These are phyloP conservation scores for Phytophthora capsici DNA, from an alignment of 352 stramenopile genomes.

Conservation along the genomic window DNA sequence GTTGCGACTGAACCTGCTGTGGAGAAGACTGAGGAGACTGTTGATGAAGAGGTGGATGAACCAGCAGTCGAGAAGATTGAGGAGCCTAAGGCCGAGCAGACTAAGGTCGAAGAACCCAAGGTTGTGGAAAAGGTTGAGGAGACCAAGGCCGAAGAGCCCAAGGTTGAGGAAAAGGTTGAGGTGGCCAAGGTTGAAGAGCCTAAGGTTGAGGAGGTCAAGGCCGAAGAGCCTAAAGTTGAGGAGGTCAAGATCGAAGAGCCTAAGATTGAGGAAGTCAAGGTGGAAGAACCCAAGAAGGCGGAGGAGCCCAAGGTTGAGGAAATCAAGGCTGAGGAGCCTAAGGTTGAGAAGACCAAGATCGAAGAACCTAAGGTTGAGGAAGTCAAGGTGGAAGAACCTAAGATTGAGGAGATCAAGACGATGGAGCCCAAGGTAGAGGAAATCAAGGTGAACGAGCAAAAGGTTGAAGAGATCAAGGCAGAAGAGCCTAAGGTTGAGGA, in stretches of 20 bases:
- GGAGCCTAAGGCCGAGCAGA: no score
- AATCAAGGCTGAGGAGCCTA: neutral
- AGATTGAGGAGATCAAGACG: neutral
- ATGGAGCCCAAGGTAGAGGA: neutral
- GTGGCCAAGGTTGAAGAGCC: no score
- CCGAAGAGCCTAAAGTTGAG: no score
- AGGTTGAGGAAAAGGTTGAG: neutral
- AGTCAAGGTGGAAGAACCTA: neutral
- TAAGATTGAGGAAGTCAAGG: neutral
- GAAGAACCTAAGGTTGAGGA: neutral
- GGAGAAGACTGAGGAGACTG: no score
- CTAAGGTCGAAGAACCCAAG: no score
- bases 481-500: slow-evolving; percentile 1
- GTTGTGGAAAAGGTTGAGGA: slow-evolving; percentile 11
- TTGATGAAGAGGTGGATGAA: no score
- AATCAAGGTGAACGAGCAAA: neutral
- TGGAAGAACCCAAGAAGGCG: neutral
- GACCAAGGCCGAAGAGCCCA: neutral
- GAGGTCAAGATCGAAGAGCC: slow-evolving; percentile 3
- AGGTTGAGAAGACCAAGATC: neutral
- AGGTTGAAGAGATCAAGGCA: neutral
- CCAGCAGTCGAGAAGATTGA: no score
- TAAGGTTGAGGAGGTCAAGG: no score
- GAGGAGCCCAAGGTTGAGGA: slow-evolving; percentile 1
- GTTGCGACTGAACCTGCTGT: neutral